Percentiles rank a stretch among this genome's conserved stretches.
phyloP scores from a whole-genome alignment of 805 yeast genomes.

The Torulaspora delbrueckii region DNA sequence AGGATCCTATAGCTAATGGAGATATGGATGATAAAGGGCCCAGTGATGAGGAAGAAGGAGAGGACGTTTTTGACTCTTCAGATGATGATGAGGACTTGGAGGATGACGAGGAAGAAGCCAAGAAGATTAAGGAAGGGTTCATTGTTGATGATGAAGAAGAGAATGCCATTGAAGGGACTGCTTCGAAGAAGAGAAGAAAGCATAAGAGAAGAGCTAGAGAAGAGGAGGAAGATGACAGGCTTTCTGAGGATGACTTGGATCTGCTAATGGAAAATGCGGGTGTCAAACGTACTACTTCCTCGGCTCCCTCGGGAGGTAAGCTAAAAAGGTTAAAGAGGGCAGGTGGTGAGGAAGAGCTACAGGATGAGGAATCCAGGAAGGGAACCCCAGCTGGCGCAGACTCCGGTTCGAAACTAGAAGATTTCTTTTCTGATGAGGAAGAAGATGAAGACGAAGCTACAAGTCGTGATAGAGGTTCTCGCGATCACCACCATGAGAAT shows the following conservation, averaged over 20 bases:
- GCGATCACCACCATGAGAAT: conserved; percentile 20
- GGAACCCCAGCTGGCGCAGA: conserved; percentile 14
- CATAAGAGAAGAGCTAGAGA: conserved; percentile 41
- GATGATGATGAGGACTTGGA: conserved; percentile 85
- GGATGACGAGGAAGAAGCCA: conserved; percentile 86
- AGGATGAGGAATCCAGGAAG: conserved; percentile 18
- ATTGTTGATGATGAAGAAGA: conserved; percentile 88
- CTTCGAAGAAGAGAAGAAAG: conserved; percentile 36
- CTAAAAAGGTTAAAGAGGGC: conserved; percentile 85
- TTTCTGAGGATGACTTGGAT: conserved; percentile 95
- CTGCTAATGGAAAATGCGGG: conserved; percentile 88
- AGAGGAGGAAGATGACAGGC: conserved; percentile 53
- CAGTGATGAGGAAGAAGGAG: conserved; percentile 43
- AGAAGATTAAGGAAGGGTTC: conserved; percentile 81
- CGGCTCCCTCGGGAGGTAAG: conserved; percentile 34
- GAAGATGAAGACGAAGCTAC: conserved; percentile 29
- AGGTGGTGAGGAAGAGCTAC: conserved; percentile 38
- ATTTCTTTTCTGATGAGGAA: conserved; percentile 42
- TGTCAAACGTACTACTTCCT: conserved; percentile 43
- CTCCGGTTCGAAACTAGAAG: conserved; percentile 33
- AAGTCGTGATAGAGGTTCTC: conserved; percentile 16
- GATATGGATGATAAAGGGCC: conserved; percentile 38
- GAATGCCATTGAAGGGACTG: conserved; percentile 33
- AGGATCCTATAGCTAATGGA: conserved; percentile 36
- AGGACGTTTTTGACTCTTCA: conserved; percentile 61